These are phyloP conservation scores for Ananas comosus DNA, from an alignment of 176 grass and related monocot species.

Conservation along the genomic window DNA sequence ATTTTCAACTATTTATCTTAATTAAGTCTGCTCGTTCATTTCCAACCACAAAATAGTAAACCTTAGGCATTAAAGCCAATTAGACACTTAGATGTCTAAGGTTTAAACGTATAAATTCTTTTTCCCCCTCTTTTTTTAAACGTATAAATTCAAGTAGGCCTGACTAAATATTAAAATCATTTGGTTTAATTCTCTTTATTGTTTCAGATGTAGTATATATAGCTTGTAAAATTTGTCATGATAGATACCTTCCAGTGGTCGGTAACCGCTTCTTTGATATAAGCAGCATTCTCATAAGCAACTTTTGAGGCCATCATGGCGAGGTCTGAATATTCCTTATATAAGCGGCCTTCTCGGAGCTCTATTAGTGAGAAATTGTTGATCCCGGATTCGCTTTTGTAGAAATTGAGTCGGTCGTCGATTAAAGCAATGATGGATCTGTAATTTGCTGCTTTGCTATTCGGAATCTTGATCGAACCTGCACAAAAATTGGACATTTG, in stretches of 20 bases:
- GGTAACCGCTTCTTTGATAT: conserved; percentile 17
- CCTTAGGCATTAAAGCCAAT: too few species aligned
- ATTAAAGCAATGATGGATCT: conserved; percentile 38
- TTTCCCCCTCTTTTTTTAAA: too few species aligned
- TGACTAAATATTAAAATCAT: too few species aligned
- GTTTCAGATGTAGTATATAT: neutral
- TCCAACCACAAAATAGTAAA: too few species aligned
- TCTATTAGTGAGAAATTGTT: conserved; percentile 36
- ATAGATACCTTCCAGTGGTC: conserved; percentile 58
- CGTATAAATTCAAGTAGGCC: too few species aligned
- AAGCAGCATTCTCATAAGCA: too few species aligned
- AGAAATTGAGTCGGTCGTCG: conserved; percentile 43
- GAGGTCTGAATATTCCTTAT: conserved; percentile 20
- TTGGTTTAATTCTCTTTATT: too few species aligned
- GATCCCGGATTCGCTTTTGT: conserved; percentile 26
- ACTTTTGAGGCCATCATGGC: too few species aligned
- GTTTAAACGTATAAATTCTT: too few species aligned
- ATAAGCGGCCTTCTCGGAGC: conserved; percentile 51
- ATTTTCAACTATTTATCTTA: too few species aligned
- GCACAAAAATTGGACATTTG: neutral
- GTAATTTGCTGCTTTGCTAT: conserved; percentile 31
- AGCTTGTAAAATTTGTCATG: neutral
- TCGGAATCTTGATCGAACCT: conserved; percentile 49
- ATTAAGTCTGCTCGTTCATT: too few species aligned
- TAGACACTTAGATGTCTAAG: too few species aligned